Conservation (phyloP, 768 basidiomycete species). For the Phaffia australis region DNA sequence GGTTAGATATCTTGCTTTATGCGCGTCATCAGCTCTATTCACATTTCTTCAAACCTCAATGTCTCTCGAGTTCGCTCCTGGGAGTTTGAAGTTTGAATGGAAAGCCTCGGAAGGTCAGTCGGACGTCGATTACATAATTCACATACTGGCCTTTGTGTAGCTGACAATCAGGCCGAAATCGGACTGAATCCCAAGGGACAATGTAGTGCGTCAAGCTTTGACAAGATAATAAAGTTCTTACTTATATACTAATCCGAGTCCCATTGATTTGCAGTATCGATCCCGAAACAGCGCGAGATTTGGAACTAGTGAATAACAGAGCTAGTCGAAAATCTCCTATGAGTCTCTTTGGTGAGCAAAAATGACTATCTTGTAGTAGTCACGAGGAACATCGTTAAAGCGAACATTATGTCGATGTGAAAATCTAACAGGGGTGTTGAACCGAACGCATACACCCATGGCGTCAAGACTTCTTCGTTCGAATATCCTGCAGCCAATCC, state of each 20-base stretch:
- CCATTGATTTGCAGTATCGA: constrained; percentile 47
- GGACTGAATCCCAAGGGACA: constrained; percentile 47
- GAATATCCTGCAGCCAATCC: constrained; percentile 71
- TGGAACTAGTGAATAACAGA: constrained; percentile 78
- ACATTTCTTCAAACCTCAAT: constrained; percentile 63
- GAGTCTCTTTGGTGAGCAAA: constrained; percentile 21
- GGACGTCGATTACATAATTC: too few relatives aligned
- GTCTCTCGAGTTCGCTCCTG: constrained; percentile 55
- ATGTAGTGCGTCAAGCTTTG: constrained; percentile 48
- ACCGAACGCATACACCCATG: constrained; percentile 50
- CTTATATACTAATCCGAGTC: background rate
- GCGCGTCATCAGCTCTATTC: constrained; percentile 75
- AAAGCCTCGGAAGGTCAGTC: constrained; percentile 53
- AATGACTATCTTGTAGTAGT: background rate
- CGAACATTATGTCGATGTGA: background rate
- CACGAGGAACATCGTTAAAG: background rate
- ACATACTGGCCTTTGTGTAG: background rate
- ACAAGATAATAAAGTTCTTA: too few relatives aligned
- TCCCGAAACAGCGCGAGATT: constrained; percentile 69
- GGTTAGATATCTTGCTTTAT: constrained; percentile 73
- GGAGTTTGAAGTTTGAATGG: constrained; percentile 42
- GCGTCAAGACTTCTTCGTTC: constrained; percentile 65
- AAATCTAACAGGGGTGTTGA: constrained; percentile 10
- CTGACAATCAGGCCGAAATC: background rate
- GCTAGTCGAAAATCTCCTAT: constrained; percentile 30